phyloP scores from a whole-genome alignment of 2,329 filamentous ascomycete genomes.

The Colletotrichum lentis region DNA sequence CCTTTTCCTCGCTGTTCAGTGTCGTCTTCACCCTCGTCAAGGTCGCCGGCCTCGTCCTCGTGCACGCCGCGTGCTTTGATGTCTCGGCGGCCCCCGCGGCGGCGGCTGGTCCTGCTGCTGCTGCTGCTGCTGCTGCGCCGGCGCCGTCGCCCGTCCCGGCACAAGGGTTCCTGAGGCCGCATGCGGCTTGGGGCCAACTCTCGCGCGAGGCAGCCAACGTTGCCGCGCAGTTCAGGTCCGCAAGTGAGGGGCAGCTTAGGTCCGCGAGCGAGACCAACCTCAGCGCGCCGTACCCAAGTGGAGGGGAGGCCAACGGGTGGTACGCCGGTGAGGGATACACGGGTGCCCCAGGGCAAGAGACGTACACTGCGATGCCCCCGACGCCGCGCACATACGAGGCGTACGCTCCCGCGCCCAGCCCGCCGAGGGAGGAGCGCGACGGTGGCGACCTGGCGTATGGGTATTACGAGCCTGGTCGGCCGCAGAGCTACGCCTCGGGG shows the following conservation, averaged over 20 bases:
- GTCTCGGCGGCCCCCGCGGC: background rate
- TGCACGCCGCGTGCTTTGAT: constrained; percentile 32
- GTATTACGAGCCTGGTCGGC: constrained; percentile 18
- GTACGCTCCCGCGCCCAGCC: constrained; percentile 22
- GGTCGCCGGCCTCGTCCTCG: constrained; percentile 28
- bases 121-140: background rate
- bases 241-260: constrained; percentile 29
- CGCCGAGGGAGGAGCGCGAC: constrained; percentile 15
- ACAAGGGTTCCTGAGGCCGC: constrained; percentile 19
- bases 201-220: constrained; percentile 6
- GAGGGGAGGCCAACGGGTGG: constrained; percentile 6
- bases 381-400: constrained; percentile 21
- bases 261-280: constrained; percentile 29
- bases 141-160: constrained; percentile 11
- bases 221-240: constrained; percentile 20
- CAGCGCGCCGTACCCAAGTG: constrained; percentile 8
- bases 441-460: constrained; percentile 10
- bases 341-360: constrained; percentile 3
- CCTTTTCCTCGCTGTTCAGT: constrained; percentile 33
- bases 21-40: constrained; percentile 30
- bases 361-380: constrained; percentile 24
- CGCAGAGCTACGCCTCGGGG: constrained; percentile 30
- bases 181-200: constrained; percentile 15
- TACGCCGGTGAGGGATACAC: constrained; percentile 25
- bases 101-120: background rate